These are phyloP conservation scores for Lipomyces mesembrius DNA, from an alignment of 805 yeast genomes.

Conservation along the genomic window DNA sequence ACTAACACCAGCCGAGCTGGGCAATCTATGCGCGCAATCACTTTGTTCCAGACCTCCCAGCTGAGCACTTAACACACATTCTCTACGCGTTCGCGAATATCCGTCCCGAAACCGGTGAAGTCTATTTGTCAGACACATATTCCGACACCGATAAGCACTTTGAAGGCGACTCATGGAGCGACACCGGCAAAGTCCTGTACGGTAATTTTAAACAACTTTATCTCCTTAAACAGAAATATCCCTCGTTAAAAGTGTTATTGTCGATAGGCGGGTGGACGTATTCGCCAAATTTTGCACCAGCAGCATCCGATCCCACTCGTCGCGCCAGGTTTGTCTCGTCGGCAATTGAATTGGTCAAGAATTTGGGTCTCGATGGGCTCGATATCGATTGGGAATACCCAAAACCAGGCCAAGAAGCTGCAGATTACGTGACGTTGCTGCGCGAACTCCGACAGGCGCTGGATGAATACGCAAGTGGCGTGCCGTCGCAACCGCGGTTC, in stretches of 20 bases:
- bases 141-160: constrained; percentile 50
- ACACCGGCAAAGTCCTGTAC: constrained; percentile 8
- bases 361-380: constrained; percentile 76
- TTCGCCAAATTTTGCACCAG: constrained; percentile 51
- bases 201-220: constrained; percentile 61
- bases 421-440: constrained; percentile 53
- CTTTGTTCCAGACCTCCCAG: constrained; percentile 66
- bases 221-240: constrained; percentile 51
- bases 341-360: constrained; percentile 53
- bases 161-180: constrained; percentile 21
- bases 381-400: constrained; percentile 98
- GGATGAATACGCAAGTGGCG: constrained; percentile 47
- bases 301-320: constrained; percentile 47
- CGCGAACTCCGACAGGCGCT: constrained; percentile 50
- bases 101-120: constrained; percentile 57
- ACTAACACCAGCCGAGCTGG: constrained; percentile 53
- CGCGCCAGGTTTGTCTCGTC: constrained; percentile 57
- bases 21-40: constrained; percentile 65
- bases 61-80: constrained; percentile 62
- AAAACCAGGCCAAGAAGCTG: constrained; percentile 52
- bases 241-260: constrained; percentile 61
- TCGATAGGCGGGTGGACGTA: constrained; percentile 86
- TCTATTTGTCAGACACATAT: constrained; percentile 64
- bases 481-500: constrained; percentile 42
- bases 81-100: constrained; percentile 78